Percentiles rank a stretch among this genome's conserved stretches.
Evolutionary conservation across 2,329 filamentous ascomycete genomes (phyloP).

Genomic region (Teratosphaeria epicoccoides): DNA sequence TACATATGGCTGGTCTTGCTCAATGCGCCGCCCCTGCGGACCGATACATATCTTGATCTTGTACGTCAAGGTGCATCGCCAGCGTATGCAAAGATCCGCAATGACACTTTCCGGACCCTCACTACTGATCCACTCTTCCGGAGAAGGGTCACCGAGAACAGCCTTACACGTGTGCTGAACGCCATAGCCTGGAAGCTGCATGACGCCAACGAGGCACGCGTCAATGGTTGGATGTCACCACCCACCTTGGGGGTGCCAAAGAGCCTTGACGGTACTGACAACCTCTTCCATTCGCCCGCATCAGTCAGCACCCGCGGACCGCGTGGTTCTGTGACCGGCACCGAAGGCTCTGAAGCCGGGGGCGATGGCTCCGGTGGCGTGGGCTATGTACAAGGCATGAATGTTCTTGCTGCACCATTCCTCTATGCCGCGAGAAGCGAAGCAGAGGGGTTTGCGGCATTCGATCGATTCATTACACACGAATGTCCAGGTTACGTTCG

Average conservation of each 20-base stretch:
- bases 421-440: constrained; percentile 90
- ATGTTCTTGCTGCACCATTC: constrained; percentile 90
- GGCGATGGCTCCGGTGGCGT: constrained; percentile 46
- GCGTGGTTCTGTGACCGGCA: constrained; percentile 39
- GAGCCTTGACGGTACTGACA: constrained; percentile 40
- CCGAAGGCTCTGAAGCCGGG: constrained; percentile 52
- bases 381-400: constrained; percentile 97
- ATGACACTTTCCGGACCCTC: constrained; percentile 93
- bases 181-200: constrained; percentile 89
- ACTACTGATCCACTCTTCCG: constrained; percentile 97
- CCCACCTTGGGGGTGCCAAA: constrained; percentile 39
- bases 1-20: constrained; percentile 95
- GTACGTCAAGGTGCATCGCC: constrained; percentile 90
- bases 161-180: constrained; percentile 85
- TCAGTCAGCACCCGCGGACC: constrained; percentile 25
- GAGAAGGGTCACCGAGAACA: constrained; percentile 87
- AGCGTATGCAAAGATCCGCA: constrained; percentile 93
- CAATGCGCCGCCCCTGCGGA: constrained; percentile 72
- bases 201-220: constrained; percentile 56
- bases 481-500: constrained; percentile 92
- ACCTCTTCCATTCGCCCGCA: constrained; percentile 28
- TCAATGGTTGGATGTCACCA: constrained; percentile 41
- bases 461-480: constrained; percentile 73
- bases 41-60: constrained; percentile 78
- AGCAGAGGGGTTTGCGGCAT: constrained; percentile 85